Base-by-base conservation (phyloP, 768 basidiomycete species). In the Lactarius sanguifluus region DNA sequence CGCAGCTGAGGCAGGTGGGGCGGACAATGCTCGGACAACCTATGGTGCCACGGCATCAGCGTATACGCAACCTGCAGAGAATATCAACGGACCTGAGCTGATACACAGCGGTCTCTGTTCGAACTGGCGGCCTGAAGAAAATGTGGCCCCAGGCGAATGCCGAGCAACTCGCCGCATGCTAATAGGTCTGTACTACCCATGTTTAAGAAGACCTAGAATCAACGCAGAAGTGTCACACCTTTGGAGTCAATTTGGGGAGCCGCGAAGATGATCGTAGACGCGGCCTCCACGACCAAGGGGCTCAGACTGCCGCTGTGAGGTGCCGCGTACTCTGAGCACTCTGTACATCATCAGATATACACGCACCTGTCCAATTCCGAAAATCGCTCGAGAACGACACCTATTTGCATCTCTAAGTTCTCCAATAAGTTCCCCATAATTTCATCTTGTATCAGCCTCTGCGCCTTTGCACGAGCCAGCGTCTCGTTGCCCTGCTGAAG, bases 401-500 rank as follows among this genome's bases (percentile, higher is more conserved):
- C 86, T 38, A 90, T 77, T 70, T 88, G 80, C 82, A 85, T 86
- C 74, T 86, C 89, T 66, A 92, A 64, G 32, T 81, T 79, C 74
- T 87, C 88, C 66, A 90, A 71, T n/a, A 90, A 71, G 71, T 89
- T 86, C 10, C 81, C 83, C 67, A 81, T 78, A 10, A 79, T 77
- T 71, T 91, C 89, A 57, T 90, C 87, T 47, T 82, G 78, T 30
- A 89, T 82, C 57, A 89, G 74, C 71, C 82, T 85, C 73, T 87
- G 87, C 1, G 87, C 87, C 77, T 90, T 91, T n/a, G 83, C 81
- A 57, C 90, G 84, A 15, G 91, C 91, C 36, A 89, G 75, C 18
- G 78, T 79, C 61, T 88, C 76, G 62, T 88, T 84, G 45, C 83
- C 82, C 68, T 87, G 84, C 59, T 83, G 81, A 50, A 92, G 79